Base-by-base conservation (phyloP, 768 basidiomycete species). In the Asterophora parasitica region DNA sequence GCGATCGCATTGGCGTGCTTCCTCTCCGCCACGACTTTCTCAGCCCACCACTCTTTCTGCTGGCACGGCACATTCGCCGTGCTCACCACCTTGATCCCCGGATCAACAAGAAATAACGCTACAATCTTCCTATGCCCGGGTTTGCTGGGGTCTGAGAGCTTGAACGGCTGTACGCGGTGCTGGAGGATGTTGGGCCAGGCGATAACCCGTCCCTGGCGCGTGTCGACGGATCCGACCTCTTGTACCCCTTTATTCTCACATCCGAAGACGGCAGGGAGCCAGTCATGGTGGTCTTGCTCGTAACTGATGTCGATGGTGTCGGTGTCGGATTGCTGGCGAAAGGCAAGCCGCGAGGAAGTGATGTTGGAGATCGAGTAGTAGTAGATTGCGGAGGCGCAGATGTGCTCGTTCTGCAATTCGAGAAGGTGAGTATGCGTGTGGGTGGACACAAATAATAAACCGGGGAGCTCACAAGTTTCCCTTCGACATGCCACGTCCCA, bases 311-410 rank as follows among this genome's bases (percentile, higher is more conserved):
- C 30, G 3, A 31, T 9, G 45, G 41, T 30, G 3, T 48, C 34
- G 2, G 11, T 31, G 33, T 16, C n/a, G 0, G 37, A 46, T 28
- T 38, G 43, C 34, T 53, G 48, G 3, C 55, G 49, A 35, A 56
- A 56, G 1, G 51, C 37, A 16, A 53, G 42, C 6, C 33, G 37
- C 15, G 42, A 50, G 15, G 19, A 7, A 7, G 51, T 56, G 31
- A 56, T 51, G 44, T 56, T 56, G 19, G 41, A n/a, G 9, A 12
- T 48, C 33, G 53, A 52, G 23, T 56, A 56, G 32, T 53, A 56
- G 31, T 56, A 56, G 28, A 56, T 48, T 9, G 55, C 52, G 1
- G 52, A 53, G 12, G 55, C 55, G 38, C 55, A 56, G 9, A 56
- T 56, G 33, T 56, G 55, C 33, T 56, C 55, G 31, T 56, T 56